These are phyloP conservation scores for Sarocladiaceae sp. DNA, from an alignment of 2,329 filamentous ascomycete genomes.

Conservation along the genomic window DNA sequence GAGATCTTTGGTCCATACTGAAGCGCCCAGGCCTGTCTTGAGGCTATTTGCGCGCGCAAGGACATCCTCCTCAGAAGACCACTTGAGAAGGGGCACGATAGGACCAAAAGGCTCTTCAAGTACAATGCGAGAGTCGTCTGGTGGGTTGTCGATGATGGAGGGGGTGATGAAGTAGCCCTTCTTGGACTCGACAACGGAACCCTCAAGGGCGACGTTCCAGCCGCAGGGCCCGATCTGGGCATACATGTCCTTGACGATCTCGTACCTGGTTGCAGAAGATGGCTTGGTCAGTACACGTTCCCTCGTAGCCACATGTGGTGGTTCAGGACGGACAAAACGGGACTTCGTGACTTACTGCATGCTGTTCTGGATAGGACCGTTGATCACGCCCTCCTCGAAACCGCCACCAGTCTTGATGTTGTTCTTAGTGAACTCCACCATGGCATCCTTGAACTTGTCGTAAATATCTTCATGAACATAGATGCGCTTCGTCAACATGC, in stretches of 20 bases:
- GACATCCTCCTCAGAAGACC: slow-evolving; percentile 57
- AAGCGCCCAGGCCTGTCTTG: slow-evolving; percentile 50
- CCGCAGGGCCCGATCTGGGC: slow-evolving; percentile 38
- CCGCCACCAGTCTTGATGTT: slow-evolving; percentile 37
- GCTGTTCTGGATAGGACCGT: slow-evolving; percentile 51
- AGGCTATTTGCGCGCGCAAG: slow-evolving; percentile 50
- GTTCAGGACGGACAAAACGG: background rate
- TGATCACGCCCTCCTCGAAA: slow-evolving; percentile 32
- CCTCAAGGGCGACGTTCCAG: slow-evolving; percentile 35
- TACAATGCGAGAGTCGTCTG: slow-evolving; percentile 52
- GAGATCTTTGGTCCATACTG: slow-evolving; percentile 53
- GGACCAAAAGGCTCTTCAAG: slow-evolving; percentile 52
- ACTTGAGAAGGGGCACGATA: slow-evolving; percentile 59
- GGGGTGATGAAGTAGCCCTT: slow-evolving; percentile 54
- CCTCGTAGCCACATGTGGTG: slow-evolving; percentile 25
- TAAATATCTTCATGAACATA: slow-evolving; percentile 60
- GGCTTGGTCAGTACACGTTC: background rate
- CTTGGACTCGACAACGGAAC: slow-evolving; percentile 12
- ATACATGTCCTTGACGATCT: slow-evolving; percentile 48
- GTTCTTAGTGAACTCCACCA: slow-evolving; percentile 22
- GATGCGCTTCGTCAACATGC: slow-evolving; percentile 47
- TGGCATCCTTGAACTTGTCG: slow-evolving; percentile 43
- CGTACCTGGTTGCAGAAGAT: slow-evolving; percentile 19
- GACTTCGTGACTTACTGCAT: slow-evolving; percentile 41
- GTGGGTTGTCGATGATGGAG: slow-evolving; percentile 57